These are phyloP conservation scores for Coemansia javaensis DNA, from an alignment of 192 early-diverging fungal species.

Conservation along the genomic window DNA sequence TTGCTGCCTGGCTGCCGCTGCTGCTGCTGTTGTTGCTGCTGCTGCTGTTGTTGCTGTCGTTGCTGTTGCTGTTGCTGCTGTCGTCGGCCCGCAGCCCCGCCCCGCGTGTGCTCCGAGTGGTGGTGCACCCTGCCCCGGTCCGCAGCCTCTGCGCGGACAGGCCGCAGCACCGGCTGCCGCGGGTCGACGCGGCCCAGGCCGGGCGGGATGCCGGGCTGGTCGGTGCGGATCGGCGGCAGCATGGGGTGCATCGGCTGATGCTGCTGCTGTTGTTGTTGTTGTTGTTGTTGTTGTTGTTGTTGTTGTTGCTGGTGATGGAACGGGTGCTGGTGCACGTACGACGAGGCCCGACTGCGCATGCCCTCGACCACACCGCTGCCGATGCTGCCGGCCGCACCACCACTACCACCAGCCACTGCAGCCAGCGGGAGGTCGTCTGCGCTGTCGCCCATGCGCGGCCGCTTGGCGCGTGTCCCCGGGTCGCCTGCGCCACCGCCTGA, in stretches of 20 bases:
- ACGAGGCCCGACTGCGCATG: background rate
- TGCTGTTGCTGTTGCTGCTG: too few relatives aligned
- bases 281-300: slow-evolving; percentile 5
- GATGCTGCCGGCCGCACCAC: too few relatives aligned
- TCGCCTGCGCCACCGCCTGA: slow-evolving; percentile 6
- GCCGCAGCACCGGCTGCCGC: too few relatives aligned
- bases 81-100: too few relatives aligned
- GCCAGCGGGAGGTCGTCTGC: slow-evolving; percentile 6
- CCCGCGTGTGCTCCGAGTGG: too few relatives aligned
- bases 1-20: slow-evolving; percentile 6
- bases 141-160: too few relatives aligned
- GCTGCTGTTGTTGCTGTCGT: too few relatives aligned
- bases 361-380: background rate
- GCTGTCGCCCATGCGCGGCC: slow-evolving; percentile 13
- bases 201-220: too few relatives aligned
- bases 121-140: too few relatives aligned
- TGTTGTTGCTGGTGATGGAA: slow-evolving; percentile 2
- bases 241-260: slow-evolving; percentile 4
- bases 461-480: slow-evolving; percentile 35
- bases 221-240: slow-evolving; percentile 26
- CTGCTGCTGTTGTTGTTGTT: slow-evolving; percentile 14
- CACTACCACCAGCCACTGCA: too few relatives aligned
- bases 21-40: background rate
- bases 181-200: too few relatives aligned
- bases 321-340: slow-evolving; percentile 1